These are phyloP conservation scores for Chondrus crispus DNA, from an alignment of 23 red algal species.

Conservation along the genomic window DNA sequence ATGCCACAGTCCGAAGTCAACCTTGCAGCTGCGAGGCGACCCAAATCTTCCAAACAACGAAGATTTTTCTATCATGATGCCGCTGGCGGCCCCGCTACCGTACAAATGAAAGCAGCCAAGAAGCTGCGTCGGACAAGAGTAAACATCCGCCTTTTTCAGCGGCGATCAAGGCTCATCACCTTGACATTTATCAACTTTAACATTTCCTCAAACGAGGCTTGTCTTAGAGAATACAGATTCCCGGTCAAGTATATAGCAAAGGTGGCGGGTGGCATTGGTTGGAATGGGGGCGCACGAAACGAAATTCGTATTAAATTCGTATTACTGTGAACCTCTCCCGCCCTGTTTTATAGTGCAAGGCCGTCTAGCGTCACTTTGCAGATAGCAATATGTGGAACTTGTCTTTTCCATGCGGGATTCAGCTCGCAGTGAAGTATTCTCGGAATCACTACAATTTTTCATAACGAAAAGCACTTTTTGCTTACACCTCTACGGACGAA, in stretches of 20 bases:
- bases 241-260: neutral
- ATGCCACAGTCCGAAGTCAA: too few relatives aligned
- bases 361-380: neutral
- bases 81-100: too few relatives aligned
- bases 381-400: neutral
- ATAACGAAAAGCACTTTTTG: neutral
- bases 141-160: too few relatives aligned
- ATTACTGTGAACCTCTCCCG: neutral
- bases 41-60: too few relatives aligned
- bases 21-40: too few relatives aligned
- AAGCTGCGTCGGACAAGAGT: too few relatives aligned
- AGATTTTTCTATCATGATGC: too few relatives aligned
- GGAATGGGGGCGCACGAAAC: neutral
- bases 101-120: too few relatives aligned
- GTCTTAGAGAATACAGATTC: neutral
- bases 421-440: constrained; percentile 14
- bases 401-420: constrained; percentile 6
- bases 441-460: constrained; percentile 1
- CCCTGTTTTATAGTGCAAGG: constrained; percentile 1
- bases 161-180: too few relatives aligned
- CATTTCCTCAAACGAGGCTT: neutral
- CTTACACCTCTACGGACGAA: neutral
- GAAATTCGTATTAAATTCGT: too few relatives aligned
- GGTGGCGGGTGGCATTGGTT: neutral
- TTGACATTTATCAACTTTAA: neutral